A percentile compares a stretch with the other conserved stretches of the same genome.
Evolutionary conservation across 1,284 basidiomycete genomes (phyloP).

Genomic region (Pyrrhoderma noxium): DNA sequence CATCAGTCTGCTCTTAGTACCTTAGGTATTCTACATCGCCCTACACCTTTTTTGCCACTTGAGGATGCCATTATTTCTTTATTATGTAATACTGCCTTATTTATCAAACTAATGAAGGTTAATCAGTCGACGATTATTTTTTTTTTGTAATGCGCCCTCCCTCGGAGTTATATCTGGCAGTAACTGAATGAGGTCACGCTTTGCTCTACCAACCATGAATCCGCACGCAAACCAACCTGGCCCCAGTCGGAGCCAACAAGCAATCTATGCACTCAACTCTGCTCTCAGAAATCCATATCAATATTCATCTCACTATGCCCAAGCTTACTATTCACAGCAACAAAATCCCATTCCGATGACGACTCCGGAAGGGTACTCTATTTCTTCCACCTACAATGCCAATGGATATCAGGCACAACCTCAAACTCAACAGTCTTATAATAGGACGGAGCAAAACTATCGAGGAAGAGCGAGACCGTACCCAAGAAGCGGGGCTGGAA

Average conservation of each 20-base stretch:
- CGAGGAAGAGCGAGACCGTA: neutral
- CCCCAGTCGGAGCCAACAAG: constrained; percentile 9
- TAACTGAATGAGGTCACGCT: too few species aligned
- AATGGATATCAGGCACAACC: constrained; percentile 6
- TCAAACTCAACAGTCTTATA: neutral
- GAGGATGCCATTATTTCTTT: too few species aligned
- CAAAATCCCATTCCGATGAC: constrained; percentile 1
- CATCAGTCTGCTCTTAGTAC: too few species aligned
- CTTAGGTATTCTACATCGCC: too few species aligned
- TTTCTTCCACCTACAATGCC: constrained; percentile 16
- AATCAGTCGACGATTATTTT: too few species aligned
- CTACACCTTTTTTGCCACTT: too few species aligned
- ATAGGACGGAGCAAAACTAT: neutral
- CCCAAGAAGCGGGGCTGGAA: neutral
- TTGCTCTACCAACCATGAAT: constrained; percentile 2
- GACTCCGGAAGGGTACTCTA: constrained; percentile 16
- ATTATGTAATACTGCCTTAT: too few species aligned
- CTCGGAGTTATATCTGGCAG: too few species aligned
- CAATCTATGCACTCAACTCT: constrained; percentile 8
- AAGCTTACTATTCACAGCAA: constrained; percentile 17
- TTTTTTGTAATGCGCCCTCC: too few species aligned
- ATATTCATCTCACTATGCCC: constrained; percentile 19
- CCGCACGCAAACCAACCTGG: neutral
- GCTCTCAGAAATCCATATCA: constrained; percentile 13
- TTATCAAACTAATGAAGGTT: too few species aligned